Conservation (phyloP, 208 protist genomes). For the Wallacemonas collosoma region DNA sequence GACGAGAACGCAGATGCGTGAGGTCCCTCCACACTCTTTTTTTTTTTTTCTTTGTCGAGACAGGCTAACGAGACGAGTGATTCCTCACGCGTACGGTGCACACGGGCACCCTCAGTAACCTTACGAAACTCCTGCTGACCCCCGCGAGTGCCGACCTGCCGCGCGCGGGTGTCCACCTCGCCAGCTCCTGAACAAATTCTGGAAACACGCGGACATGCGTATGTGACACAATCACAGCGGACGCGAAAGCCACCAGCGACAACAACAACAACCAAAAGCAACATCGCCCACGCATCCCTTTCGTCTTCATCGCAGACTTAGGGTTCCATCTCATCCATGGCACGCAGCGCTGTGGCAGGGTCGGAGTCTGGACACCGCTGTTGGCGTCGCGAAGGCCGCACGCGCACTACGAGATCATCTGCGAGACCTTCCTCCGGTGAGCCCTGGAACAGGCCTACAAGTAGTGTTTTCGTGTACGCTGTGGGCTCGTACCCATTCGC, state of each 20-base stretch:
- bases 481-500: slow-evolving; percentile 78
- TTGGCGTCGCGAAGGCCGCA: slow-evolving; percentile 36
- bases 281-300: background rate
- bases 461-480: slow-evolving; percentile 61
- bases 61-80: too few relatives aligned
- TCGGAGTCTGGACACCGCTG: slow-evolving; percentile 74
- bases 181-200: too few relatives aligned
- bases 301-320: background rate
- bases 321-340: slow-evolving; percentile 27
- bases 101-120: too few relatives aligned
- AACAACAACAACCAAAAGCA: slow-evolving; percentile 1
- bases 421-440: slow-evolving; percentile 64
- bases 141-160: too few relatives aligned
- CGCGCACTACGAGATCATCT: slow-evolving; percentile 63
- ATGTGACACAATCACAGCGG: too few relatives aligned
- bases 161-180: too few relatives aligned
- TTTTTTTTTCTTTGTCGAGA: too few relatives aligned
- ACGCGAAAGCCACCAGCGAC: too few relatives aligned
- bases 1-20: background rate
- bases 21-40: background rate
- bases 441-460: slow-evolving; percentile 51
- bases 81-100: too few relatives aligned
- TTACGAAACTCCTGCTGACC: too few relatives aligned
- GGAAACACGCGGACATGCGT: too few relatives aligned
- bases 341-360: slow-evolving; percentile 65